These are phyloP conservation scores for Pseudocercospora ulei DNA, from an alignment of 2,329 filamentous ascomycete species.

Conservation along the genomic window DNA sequence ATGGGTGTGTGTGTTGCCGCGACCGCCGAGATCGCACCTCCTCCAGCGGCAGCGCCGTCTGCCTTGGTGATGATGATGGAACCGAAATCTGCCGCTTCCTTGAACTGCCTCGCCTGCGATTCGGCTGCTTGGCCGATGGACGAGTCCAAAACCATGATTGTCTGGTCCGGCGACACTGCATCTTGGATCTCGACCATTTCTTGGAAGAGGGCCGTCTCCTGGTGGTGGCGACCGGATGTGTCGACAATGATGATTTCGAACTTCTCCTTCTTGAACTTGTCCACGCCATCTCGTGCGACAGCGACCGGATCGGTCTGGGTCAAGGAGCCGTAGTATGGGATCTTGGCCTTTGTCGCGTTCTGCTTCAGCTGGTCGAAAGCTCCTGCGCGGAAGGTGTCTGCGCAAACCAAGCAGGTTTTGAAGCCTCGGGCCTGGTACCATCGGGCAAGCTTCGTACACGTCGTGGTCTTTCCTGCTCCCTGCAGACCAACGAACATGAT, in stretches of 20 bases:
- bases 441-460: constrained; percentile 89
- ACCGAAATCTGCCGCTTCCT: constrained; percentile 91
- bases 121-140: constrained; percentile 96
- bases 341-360: constrained; percentile 97
- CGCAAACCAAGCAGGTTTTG: constrained; percentile 86
- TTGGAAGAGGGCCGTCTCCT: constrained; percentile 88
- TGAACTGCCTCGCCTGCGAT: constrained; percentile 90
- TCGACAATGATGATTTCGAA: constrained; percentile 99
- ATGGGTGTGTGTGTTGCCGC: constrained; percentile 94
- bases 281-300: constrained; percentile 88
- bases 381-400: constrained; percentile 95
- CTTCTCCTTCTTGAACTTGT: constrained; percentile 97
- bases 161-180: constrained; percentile 86
- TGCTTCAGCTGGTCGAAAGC: constrained; percentile 98
- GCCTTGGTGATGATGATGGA: constrained; percentile 99
- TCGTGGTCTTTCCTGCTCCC: constrained; percentile 95
- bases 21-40: constrained; percentile 94
- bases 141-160: constrained; percentile 94
- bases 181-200: constrained; percentile 96
- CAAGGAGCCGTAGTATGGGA: constrained; percentile 93
- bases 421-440: constrained; percentile 93
- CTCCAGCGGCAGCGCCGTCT: constrained; percentile 86
- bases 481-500: constrained; percentile 99
- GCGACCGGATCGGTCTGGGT: constrained; percentile 93
- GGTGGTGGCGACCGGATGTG: constrained; percentile 86